Conservation (phyloP, 768 basidiomycete species). For the Termitomyces sp. region DNA sequence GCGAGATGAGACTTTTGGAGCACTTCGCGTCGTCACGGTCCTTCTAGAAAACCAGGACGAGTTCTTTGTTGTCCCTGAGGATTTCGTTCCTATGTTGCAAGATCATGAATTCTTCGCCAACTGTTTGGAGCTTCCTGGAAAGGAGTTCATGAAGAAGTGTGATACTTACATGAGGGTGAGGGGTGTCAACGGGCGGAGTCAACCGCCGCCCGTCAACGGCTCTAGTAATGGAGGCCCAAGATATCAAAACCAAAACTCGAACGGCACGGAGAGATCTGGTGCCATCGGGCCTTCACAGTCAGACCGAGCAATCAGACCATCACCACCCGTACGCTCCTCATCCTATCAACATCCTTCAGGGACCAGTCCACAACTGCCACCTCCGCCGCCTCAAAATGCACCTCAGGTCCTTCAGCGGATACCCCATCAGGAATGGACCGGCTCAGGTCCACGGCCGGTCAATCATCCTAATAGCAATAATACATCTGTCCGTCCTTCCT, state of each 20-base stretch:
- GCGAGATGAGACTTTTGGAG: conserved; percentile 89
- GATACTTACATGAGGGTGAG: conserved; percentile 83
- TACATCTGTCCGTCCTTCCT: conserved; percentile 40
- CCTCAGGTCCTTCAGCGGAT: conserved; percentile 11
- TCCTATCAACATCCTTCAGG: conserved; percentile 26
- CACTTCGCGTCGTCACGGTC: conserved; percentile 80
- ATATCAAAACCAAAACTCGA: conserved; percentile 29
- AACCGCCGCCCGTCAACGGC: conserved; percentile 31
- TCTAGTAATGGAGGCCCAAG: conserved; percentile 37
- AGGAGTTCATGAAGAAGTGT: conserved; percentile 94
- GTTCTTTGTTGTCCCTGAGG: conserved; percentile 90
- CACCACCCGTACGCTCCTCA: conserved; percentile 29
- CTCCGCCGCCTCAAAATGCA: conserved; percentile 18
- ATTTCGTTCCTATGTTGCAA: conserved; percentile 79
- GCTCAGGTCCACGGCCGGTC: conserved; percentile 33
- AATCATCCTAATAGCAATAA: conserved; percentile 22
- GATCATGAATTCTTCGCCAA: conserved; percentile 92
- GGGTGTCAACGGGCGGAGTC: conserved; percentile 50
- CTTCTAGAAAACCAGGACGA: conserved; percentile 93
- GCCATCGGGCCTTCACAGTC: conserved; percentile 30
- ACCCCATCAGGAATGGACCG: conserved; percentile 38
- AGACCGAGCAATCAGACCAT: conserved; percentile 34
- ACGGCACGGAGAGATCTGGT: conserved; percentile 43
- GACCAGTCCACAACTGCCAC: conserved; percentile 36
- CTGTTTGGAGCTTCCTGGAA: conserved; percentile 83